Percentiles rank a stretch among this genome's conserved stretches.
These are phyloP conservation scores for Paramecium pentaurelia DNA, from an alignment of 73 alveolate genomes.

Conservation along the genomic window DNA sequence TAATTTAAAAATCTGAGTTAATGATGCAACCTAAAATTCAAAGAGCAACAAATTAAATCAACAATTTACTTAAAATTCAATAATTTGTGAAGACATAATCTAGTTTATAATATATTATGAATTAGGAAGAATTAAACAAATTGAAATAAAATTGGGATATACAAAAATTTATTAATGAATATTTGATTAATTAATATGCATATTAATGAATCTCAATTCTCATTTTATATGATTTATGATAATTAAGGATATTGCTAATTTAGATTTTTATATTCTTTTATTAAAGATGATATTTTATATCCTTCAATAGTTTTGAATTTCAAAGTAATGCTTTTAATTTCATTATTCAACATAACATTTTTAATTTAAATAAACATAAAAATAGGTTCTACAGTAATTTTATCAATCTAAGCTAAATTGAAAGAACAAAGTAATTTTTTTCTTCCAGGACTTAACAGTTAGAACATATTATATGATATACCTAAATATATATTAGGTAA, in stretches of 20 bases:
- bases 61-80: background rate
- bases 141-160: background rate
- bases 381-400: background rate
- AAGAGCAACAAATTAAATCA: background rate
- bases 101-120: background rate
- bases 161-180: background rate
- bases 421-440: background rate
- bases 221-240: background rate
- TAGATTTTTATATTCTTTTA: background rate
- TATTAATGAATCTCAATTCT: slow-evolving; percentile 9
- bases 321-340: background rate
- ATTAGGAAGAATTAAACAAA: background rate
- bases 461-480: background rate
- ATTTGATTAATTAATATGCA: background rate
- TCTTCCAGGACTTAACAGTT: background rate
- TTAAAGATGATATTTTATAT: background rate
- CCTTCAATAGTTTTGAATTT: background rate
- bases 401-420: background rate
- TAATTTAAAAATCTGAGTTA: background rate
- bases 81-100: background rate
- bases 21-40: background rate
- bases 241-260: background rate
- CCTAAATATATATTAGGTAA: background rate
- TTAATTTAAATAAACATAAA: background rate
- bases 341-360: background rate